Conservation (phyloP, 2,329 filamentous ascomycete genomes). For the Colletotrichum spinosum region DNA sequence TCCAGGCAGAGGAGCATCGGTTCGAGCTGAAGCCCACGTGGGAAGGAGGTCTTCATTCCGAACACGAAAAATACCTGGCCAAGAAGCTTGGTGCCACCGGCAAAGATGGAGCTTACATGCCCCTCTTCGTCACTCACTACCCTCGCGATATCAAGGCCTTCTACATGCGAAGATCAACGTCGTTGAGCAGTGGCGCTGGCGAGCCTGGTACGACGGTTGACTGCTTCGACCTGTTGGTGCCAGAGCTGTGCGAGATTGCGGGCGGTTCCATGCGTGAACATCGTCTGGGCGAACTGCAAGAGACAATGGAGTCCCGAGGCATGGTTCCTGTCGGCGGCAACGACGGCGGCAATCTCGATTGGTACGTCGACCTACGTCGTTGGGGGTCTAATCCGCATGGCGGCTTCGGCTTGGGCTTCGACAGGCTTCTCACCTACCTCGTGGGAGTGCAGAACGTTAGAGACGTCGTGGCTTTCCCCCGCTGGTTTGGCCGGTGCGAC, state of each 20-base stretch:
- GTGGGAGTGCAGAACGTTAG: slow-evolving; percentile 84
- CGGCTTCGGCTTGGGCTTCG: slow-evolving; percentile 91
- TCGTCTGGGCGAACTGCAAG: slow-evolving; percentile 73
- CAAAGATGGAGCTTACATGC: slow-evolving; percentile 63
- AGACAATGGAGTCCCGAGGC: slow-evolving; percentile 77
- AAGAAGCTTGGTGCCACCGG: slow-evolving; percentile 66
- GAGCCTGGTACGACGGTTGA: slow-evolving; percentile 71
- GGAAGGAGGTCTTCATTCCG: slow-evolving; percentile 82
- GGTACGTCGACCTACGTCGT: slow-evolving; percentile 89
- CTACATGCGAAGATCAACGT: slow-evolving; percentile 65
- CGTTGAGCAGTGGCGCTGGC: slow-evolving; percentile 1
- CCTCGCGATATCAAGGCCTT: slow-evolving; percentile 92
- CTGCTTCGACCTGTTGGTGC: slow-evolving; percentile 91
- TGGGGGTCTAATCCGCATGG: slow-evolving; percentile 95
- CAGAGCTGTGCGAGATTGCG: slow-evolving; percentile 86
- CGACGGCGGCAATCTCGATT: slow-evolving; percentile 64
- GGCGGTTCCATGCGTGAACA: slow-evolving; percentile 93
- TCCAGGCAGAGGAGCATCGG: slow-evolving; percentile 68
- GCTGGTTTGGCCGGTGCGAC: slow-evolving; percentile 75
- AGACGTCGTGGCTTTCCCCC: slow-evolving; percentile 87
- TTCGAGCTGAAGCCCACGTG: slow-evolving; percentile 80
- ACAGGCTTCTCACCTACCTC: slow-evolving; percentile 86
- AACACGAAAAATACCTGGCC: slow-evolving; percentile 93
- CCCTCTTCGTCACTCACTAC: slow-evolving; percentile 94
- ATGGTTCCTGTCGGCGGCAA: slow-evolving; percentile 57